These are phyloP conservation scores for Cladosporium austrohemisphaericum DNA, from an alignment of 2,329 filamentous ascomycete genomes.

Conservation along the genomic window DNA sequence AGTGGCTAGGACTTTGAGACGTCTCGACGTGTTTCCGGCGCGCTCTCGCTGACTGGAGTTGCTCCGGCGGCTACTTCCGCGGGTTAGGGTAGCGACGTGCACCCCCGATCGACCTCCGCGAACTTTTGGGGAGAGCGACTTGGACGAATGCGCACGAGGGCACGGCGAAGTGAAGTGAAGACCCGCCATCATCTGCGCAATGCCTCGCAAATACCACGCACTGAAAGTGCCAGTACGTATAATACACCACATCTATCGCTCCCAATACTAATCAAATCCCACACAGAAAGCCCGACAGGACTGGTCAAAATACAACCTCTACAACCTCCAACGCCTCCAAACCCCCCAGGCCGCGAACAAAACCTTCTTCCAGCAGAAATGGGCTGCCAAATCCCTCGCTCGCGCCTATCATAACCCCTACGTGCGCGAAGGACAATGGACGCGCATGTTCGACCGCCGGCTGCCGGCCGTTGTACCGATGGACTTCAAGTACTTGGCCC, in stretches of 20 bases:
- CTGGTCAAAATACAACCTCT: conserved; percentile 97
- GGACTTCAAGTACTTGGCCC: conserved; percentile 73
- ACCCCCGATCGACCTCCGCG: too few species aligned
- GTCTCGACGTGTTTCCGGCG: too few species aligned
- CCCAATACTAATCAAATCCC: neutral
- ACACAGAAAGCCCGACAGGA: conserved; percentile 84
- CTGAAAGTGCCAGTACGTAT: conserved; percentile 47
- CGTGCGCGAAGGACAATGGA: conserved; percentile 88
- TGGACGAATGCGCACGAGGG: conserved; percentile 1
- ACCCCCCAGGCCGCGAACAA: conserved; percentile 43
- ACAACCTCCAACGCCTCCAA: conserved; percentile 66
- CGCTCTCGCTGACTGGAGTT: too few species aligned
- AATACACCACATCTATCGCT: conserved; percentile 5
- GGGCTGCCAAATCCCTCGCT: conserved; percentile 77
- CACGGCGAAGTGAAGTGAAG: neutral
- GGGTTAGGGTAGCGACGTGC: too few species aligned
- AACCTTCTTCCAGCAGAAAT: conserved; percentile 99
- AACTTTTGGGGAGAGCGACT: neutral
- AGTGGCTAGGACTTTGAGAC: too few species aligned
- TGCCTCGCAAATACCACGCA: conserved; percentile 57
- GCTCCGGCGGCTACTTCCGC: too few species aligned
- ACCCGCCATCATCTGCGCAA: conserved; percentile 12
- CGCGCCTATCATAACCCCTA: conserved; percentile 94
- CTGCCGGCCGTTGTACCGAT: conserved; percentile 82
- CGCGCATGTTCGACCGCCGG: conserved; percentile 82